Base-by-base conservation (phyloP, 768 basidiomycete genomes). In the Podaxis sp. region DNA sequence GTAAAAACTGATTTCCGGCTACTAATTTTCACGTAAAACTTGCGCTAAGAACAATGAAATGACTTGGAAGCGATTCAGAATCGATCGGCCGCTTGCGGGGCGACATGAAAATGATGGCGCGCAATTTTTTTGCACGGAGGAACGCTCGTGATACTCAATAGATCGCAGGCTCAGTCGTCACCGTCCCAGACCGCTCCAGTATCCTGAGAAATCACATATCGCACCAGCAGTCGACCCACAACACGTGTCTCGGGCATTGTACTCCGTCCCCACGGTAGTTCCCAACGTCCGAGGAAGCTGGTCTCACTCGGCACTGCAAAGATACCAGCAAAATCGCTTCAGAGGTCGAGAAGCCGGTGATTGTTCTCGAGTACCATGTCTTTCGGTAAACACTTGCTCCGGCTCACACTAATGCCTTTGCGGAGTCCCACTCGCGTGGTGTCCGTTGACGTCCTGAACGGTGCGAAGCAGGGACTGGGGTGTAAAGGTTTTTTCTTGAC, bases 181-280 rank as follows among this genome's bases (percentile, higher is more conserved):
- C 33, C 33, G 7, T 33, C 33, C 8, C 33, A 55, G 24, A 6
- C 27, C 7, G 27, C 6, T 6, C 9, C 12, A 55, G 24, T 24
- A 40, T 37, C 4, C 24, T 19, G 12, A 22, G 2, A 13, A 17
- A 13, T 37, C n/a, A 13, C 51, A 54, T 15, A 15, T 19, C 17
- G 33, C 54, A 55, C 37, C 43, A 43, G 22, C 25, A 29, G 55
- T n/a, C 5, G 24, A 24, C 17, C 50, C 36, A n/a, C 36, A 59
- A 27, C 58, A 52, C 50, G 58, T 59, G 49, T 38, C 36, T 37
- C 6, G 37, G 37, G 49, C 49, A 7, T 4, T 17, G 22, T 19
- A 33, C 46, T 57, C 57, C 57, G 58, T 40, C 13, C 47, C 49
- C 51, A 29, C 58, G 58, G 58, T 59, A 24, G 9, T 24, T 40